A percentile compares a stretch with the other conserved stretches of the same genome.
phyloP scores from a whole-genome alignment of 2,329 filamentous ascomycete species.

The Lasiodiplodia sp. region DNA sequence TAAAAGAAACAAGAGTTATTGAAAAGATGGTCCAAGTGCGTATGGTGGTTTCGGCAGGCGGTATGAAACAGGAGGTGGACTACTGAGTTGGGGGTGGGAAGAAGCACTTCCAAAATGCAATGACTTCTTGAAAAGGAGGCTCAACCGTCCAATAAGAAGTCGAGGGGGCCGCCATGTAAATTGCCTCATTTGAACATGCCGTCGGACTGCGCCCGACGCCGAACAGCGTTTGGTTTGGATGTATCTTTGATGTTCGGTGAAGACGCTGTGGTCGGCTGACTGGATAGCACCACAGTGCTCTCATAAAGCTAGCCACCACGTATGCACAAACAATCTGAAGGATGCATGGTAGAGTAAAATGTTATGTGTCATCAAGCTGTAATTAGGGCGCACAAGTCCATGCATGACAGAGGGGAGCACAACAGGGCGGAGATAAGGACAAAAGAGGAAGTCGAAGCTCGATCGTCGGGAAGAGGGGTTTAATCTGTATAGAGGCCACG shows the following conservation, averaged over 20 bases:
- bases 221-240: not conserved
- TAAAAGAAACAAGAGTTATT: no score
- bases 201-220: no score
- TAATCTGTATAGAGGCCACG: not conserved
- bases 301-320: not conserved
- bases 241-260: not conserved
- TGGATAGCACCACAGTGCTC: not conserved
- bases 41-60: no score
- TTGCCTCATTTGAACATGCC: no score
- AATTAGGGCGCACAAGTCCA: not conserved
- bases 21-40: no score
- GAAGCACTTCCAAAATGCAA: no score
- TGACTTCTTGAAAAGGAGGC: no score
- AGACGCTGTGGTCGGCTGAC: not conserved
- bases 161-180: no score
- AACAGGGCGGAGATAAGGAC: constrained; percentile 1
- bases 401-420: constrained; percentile 6
- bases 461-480: not conserved
- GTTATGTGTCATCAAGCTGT: constrained; percentile 1
- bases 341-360: not conserved
- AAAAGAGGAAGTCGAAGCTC: not conserved
- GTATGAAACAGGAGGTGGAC: no score
- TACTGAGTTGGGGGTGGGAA: no score
- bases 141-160: no score
- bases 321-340: constrained; percentile 14